Base-by-base conservation (phyloP, 169 alveolate genomes). In the Plasmodium gonderi region DNA sequence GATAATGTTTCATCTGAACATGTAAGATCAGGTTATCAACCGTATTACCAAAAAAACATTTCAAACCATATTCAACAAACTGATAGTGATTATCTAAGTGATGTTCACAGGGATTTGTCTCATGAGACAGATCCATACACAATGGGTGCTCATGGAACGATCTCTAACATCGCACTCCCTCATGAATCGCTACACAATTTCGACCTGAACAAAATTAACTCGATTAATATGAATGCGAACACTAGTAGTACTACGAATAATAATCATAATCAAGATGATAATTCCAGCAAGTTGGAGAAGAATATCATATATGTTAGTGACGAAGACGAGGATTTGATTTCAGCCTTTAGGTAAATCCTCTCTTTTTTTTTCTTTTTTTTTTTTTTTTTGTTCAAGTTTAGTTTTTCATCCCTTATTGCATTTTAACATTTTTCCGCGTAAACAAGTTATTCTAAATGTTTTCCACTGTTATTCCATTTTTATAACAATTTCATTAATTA, bases 281-380 rank as follows among this genome's bases (percentile, higher is more conserved):
- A 75, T n/a, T 65, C 45, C 51, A 23, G 47, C 20, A 17, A 72
- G 67, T 36, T 75, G 17, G 68, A 75, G 45, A 85, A 78, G n/a
- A 78, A 85, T 45, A 85, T 85, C 20, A 82, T 85, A 44, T 74
- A 75, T 44, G 80, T 85, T 36, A 85, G 89, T 85, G 87, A 85
- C 79, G 92, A 85, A 12, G 92, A 85, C 54, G 92, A 85, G 7
- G 92, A 85, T 60, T 85, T 85, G 49, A 60, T 85, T 51, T 85
- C 89, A 42, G 92, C 92, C 47, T 85, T 85, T 85, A 85, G 89
- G 44, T 85, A 75, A 75, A 17, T 49, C 36, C 26, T 42, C 23
- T 65, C 38, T 68, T 79, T 79, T 79, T 79, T 5, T 45, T 47
- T 47, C 40, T 47, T 78, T 79, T 47, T 49, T 79, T 79, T 79